A percentile compares a stretch with the other conserved stretches of the same genome.
These are phyloP conservation scores for Mycena sanguinolenta DNA, from an alignment of 768 basidiomycete genomes.

Conservation along the genomic window DNA sequence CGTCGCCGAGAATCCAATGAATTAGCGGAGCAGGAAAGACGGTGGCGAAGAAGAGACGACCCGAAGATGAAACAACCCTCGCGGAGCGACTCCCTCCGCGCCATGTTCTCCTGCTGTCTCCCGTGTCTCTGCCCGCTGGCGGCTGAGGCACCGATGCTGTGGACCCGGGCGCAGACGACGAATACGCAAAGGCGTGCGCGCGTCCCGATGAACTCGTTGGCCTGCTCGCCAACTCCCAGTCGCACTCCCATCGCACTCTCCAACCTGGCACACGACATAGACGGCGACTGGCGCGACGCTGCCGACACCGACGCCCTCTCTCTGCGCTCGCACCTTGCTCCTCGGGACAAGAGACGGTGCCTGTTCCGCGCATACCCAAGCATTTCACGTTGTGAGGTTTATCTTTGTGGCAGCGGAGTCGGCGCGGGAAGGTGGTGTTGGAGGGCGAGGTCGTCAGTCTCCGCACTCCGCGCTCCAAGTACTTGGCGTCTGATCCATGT, in stretches of 20 bases:
- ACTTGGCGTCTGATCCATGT: too few relatives aligned
- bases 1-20: too few relatives aligned
- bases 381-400: conserved; percentile 30
- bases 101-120: conserved; percentile 11
- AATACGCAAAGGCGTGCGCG: conserved; percentile 4
- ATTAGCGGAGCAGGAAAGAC: too few relatives aligned
- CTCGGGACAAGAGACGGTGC: conserved; percentile 22
- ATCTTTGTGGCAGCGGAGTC: conserved; percentile 24
- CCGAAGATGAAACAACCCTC: conserved; percentile 27
- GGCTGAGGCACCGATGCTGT: not conserved
- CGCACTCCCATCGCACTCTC: too few relatives aligned
- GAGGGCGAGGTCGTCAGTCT: not conserved
- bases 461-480: too few relatives aligned
- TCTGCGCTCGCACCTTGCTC: conserved; percentile 34
- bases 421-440: not conserved
- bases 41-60: too few relatives aligned
- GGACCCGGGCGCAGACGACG: not conserved
- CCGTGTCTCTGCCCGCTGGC: not conserved
- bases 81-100: conserved; percentile 31
- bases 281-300: conserved; percentile 15
- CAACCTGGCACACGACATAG: too few relatives aligned
- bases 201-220: conserved; percentile 32
- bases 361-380: conserved; percentile 29
- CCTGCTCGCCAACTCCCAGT: conserved; percentile 13
- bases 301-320: conserved; percentile 35